A percentile compares a stretch with the other conserved stretches of the same genome.
These are phyloP conservation scores for Psidium guajava DNA, from an alignment of 345 rosid species.

Conservation along the genomic window DNA sequence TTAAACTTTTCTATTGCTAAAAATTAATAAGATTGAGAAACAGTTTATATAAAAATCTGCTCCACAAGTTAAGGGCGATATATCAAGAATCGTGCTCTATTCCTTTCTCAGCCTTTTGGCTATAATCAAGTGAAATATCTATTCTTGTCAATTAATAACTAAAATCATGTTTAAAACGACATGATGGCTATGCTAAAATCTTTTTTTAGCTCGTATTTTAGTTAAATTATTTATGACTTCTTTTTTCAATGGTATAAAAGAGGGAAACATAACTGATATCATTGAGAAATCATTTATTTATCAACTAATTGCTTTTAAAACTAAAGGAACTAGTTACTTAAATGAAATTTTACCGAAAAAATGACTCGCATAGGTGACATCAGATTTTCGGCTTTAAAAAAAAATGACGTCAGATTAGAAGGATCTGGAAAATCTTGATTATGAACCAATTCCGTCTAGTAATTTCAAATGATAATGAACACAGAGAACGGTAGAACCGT, in stretches of 20 bases:
- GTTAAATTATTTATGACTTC: background rate
- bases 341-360: background rate
- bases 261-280: background rate
- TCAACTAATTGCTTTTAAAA: background rate
- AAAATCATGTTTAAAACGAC: background rate
- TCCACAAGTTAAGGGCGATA: too few species aligned
- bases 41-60: too few species aligned
- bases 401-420: background rate
- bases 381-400: too few species aligned
- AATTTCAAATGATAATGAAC: background rate
- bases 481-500: background rate
- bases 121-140: constrained; percentile 49
- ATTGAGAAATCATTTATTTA: background rate
- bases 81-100: background rate
- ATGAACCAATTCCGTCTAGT: background rate
- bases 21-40: too few species aligned
- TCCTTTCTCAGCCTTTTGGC: constrained; percentile 52
- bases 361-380: background rate
- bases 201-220: background rate
- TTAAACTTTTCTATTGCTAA: too few species aligned
- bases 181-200: background rate
- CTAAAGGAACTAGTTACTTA: background rate
- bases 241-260: background rate
- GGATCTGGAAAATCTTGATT: background rate
- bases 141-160: constrained; percentile 9